phyloP scores from a whole-genome alignment of 2,329 filamentous ascomycete species.

The Xylaria sp. region DNA sequence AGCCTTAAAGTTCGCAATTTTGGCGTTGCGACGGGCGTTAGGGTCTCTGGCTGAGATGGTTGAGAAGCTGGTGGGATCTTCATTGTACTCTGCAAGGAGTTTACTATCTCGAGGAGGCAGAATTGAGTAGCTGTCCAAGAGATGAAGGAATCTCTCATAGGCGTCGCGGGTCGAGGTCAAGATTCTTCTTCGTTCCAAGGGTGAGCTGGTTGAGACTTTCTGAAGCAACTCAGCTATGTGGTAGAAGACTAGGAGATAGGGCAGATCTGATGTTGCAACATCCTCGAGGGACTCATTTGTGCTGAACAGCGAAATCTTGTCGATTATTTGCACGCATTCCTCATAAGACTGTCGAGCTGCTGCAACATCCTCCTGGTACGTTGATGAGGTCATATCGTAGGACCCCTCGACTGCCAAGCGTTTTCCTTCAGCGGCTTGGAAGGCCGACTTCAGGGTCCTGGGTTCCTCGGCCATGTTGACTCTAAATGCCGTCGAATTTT shows the following conservation, averaged over 20 bases:
- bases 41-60: constrained; percentile 71
- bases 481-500: constrained; percentile 1
- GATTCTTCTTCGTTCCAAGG: constrained; percentile 67
- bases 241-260: constrained; percentile 83
- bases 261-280: constrained; percentile 82
- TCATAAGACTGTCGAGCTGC: constrained; percentile 76
- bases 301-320: constrained; percentile 84
- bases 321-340: constrained; percentile 75
- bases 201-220: constrained; percentile 66
- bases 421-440: constrained; percentile 61
- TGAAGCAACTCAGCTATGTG: constrained; percentile 83
- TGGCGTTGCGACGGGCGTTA: constrained; percentile 77
- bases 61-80: constrained; percentile 77
- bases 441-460: constrained; percentile 61
- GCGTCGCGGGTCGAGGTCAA: constrained; percentile 72
- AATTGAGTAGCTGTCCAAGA: constrained; percentile 81
- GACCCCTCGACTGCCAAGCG: constrained; percentile 69
- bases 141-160: constrained; percentile 82
- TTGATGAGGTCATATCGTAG: constrained; percentile 71
- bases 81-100: constrained; percentile 77
- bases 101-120: constrained; percentile 72
- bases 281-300: constrained; percentile 91
- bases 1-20: constrained; percentile 84
- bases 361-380: constrained; percentile 74
- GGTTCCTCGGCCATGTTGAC: constrained; percentile 55